Base-by-base conservation (phyloP, 2,329 filamentous ascomycete genomes). In the Talaromyces albobiverticillius region DNA sequence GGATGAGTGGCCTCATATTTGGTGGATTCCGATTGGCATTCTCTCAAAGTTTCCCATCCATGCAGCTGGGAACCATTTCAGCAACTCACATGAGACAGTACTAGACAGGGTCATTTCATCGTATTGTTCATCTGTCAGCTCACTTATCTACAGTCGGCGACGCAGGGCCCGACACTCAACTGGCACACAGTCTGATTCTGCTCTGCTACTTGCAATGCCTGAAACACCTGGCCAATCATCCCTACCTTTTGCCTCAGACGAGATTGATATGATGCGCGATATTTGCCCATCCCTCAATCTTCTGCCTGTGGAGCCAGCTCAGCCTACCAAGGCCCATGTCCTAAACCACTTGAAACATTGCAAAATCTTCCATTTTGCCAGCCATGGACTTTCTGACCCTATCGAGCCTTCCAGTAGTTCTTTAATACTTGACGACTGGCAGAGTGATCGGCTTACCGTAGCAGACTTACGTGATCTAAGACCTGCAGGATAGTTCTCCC, bases 291-390 rank as follows among this genome's bases (percentile, higher is more conserved):
- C 38, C 3, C 8, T 20, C 7, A 8, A 6, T 3, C n/a, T 41
- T 3, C 5, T 41, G 7, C 38, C 38, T 3, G 38, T 18, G 7
- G 38, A 3, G 4, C 38, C n/a, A 3, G 9, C 38, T 6, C 5
- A 14, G 13, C 31, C 31, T 4, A 8, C 8, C 7, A 41, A 41
- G 20, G 8, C 38, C 18, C 7, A 41, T 4, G 8, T 42, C 4
- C 16, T 25, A 14, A 4, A 5, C 9, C 32, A 54, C 2, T 52
- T 75, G 3, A 42, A 23, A 3, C 43, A 25, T 0, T 71, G 67
- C 58, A 57, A 62, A 10, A 67, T 76, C 4, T 73, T 76, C 53
- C 74, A 77, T 55, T 78, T 78, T 49, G 73, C 75, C 1, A 70
- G 75, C 6, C 74, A 61, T 51, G 73, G 69, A 0, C 2, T 23